Evolutionary conservation across 1,139 yeast species (phyloP).

Genomic region (Suhomyces anneliseae): DNA sequence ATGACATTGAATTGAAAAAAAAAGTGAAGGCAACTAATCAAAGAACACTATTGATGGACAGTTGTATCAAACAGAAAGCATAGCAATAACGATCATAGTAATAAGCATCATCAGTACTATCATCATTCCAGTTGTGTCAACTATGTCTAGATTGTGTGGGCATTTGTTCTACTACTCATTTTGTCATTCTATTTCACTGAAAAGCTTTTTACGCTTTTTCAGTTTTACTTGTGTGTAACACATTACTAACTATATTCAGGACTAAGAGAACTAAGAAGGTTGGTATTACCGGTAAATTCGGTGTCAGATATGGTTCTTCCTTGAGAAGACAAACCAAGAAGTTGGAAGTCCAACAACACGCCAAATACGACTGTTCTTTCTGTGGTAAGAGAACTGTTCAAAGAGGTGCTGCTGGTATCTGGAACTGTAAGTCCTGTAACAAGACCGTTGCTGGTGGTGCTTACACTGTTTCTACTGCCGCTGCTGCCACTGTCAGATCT

Average conservation of each 20-base stretch:
- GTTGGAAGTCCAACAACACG: conserved; percentile 98
- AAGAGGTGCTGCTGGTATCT: conserved; percentile 99
- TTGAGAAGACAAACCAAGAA: conserved; percentile 99
- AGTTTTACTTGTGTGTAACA: too few species aligned
- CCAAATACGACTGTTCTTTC: conserved; percentile 99
- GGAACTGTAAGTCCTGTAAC: conserved; percentile 93
- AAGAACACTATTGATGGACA: too few species aligned
- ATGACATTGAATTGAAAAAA: too few species aligned
- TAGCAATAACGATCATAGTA: too few species aligned
- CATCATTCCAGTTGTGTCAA: too few species aligned
- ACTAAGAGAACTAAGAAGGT: conserved; percentile 99
- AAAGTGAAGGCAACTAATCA: too few species aligned
- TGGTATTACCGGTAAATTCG: conserved; percentile 99
- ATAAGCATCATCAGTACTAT: too few species aligned
- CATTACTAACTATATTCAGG: conserved; percentile 54
- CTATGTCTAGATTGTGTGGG: too few species aligned
- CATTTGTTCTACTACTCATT: too few species aligned
- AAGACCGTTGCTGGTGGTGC: conserved; percentile 99
- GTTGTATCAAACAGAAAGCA: too few species aligned
- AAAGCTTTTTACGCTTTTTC: too few species aligned
- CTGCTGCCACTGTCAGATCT: conserved; percentile 99
- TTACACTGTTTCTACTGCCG: conserved; percentile 98
- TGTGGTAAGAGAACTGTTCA: conserved; percentile 99
- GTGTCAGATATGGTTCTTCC: conserved; percentile 99
- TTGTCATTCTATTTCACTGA: too few species aligned